Evolutionary conservation across 2,329 filamentous ascomycete species (phyloP), one percentile per base, ranked within the genome.

Genomic region (Ophiostoma quercus): DNA sequence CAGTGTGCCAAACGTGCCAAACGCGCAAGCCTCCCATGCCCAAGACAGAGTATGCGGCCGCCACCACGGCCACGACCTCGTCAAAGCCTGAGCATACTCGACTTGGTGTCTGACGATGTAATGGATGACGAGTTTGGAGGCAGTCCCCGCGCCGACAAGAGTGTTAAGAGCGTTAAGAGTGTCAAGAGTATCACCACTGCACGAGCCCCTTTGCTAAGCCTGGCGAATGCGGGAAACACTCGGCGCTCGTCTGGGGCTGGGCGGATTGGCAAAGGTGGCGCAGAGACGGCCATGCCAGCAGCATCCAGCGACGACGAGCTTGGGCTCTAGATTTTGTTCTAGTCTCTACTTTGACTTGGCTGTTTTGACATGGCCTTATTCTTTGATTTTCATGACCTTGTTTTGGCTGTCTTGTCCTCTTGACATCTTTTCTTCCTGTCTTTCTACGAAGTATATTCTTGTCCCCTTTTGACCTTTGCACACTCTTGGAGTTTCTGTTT

Each of bases 281-380:
- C 14, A 16, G 4, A n/a, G 62, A n/a, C 5, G n/a, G 22, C 37
- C 11, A 25, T 25, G 8, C 9, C 14, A 43, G 34, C n/a, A 9
- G n/a, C 65, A 32, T 66, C 65, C 12, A 66, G 65, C 65, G 65
- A 47, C 39, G 65, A 66, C 37, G 65, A 66, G 39, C 37, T 66
- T 14, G 65, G 65, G 11, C 37, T 66, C 4, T 66, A 41, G 16
- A 6, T 6, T 12, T 22, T 25, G 51, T 22, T 25, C 6, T 8
- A 3, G 22, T 29, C 12, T 25, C 7, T 57, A 11, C 22, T 57
- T 4, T 57, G n/a, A 6, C 51, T 57, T 57, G n/a, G n/a, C 51
- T 57, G n/a, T 57, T 12, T 57, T 57, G n/a, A 1, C 51, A 57
- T 57, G 19, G 4, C n/a, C n/a, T 7, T 12, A 22, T 57, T 11